Conservation (phyloP, 768 basidiomycete species). For the Myochromella boudieri region DNA sequence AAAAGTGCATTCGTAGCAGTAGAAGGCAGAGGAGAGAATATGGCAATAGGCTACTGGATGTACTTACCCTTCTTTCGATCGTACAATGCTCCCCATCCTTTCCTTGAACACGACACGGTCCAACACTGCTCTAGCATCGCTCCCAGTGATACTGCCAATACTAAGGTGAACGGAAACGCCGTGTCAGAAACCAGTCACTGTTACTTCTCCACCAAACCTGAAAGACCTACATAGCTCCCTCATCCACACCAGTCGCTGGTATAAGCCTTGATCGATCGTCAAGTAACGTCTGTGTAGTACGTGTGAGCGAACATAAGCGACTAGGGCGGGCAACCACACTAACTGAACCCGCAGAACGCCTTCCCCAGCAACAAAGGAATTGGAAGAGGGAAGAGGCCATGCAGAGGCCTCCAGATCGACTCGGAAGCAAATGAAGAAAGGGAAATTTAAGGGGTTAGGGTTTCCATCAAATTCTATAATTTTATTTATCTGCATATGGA, state of each 20-base stretch:
- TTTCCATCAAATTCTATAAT: too few relatives aligned
- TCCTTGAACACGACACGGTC: slow-evolving; percentile 53
- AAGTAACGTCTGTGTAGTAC: slow-evolving; percentile 10
- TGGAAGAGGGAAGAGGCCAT: slow-evolving; percentile 19
- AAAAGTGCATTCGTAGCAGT: background rate
- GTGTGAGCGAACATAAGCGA: background rate
- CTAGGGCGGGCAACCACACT: background rate
- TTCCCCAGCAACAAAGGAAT: slow-evolving; percentile 24
- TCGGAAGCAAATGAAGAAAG: background rate
- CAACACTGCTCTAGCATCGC: slow-evolving; percentile 16
- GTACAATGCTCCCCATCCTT: slow-evolving; percentile 51
- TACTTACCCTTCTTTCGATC: slow-evolving; percentile 56
- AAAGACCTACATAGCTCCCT: slow-evolving; percentile 8
- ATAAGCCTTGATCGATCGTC: slow-evolving; percentile 29
- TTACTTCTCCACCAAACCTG: background rate
- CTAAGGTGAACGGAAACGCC: background rate
- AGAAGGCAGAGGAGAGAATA: background rate
- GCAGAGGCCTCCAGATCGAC: background rate
- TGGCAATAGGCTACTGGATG: background rate
- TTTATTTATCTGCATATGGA: too few relatives aligned
- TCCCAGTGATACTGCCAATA: background rate
- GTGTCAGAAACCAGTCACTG: background rate
- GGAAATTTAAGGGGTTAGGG: slow-evolving; percentile 12
- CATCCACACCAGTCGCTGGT: slow-evolving; percentile 19
- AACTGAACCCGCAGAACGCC: slow-evolving; percentile 15